Percentiles rank a stretch among this genome's conserved stretches.
Conservation (phyloP, 495 filamentous ascomycete genomes). For the Neurospora sp. region DNA sequence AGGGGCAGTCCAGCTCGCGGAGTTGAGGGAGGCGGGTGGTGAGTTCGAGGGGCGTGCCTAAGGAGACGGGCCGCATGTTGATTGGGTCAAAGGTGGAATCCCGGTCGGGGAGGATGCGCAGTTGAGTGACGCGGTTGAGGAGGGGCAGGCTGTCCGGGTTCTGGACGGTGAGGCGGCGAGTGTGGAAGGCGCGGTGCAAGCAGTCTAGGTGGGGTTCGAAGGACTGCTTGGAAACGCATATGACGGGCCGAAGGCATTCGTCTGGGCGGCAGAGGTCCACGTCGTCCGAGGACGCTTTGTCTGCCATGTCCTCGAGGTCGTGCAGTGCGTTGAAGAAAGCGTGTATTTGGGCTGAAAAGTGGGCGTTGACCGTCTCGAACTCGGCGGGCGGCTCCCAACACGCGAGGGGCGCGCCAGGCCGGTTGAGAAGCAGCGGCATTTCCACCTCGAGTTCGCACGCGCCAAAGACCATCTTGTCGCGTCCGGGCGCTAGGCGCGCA, state of each 20-base stretch:
- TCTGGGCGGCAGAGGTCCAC: neutral
- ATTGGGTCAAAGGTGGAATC: neutral
- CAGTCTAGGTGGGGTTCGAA: constrained; percentile 13
- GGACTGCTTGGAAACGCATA: constrained; percentile 1
- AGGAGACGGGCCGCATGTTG: constrained; percentile 11
- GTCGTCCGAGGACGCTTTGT: neutral
- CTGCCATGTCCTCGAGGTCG: constrained; percentile 10
- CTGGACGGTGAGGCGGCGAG: constrained; percentile 12
- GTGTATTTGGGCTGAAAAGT: constrained; percentile 20
- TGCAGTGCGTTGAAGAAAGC: constrained; percentile 15
- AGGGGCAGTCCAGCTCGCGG: constrained; percentile 13
- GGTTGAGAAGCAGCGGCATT: constrained; percentile 20
- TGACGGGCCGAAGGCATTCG: neutral
- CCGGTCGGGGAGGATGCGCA: constrained; percentile 8
- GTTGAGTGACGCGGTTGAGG: constrained; percentile 8
- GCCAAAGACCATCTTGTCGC: neutral
- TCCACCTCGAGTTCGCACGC: constrained; percentile 1
- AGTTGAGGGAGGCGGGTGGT: constrained; percentile 10
- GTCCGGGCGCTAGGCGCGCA: neutral
- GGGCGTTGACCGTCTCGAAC: constrained; percentile 15
- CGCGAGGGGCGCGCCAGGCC: constrained; percentile 8
- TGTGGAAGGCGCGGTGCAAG: constrained; percentile 15
- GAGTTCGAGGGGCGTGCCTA: constrained; percentile 12
- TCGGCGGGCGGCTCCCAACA: constrained; percentile 15
- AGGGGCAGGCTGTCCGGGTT: constrained; percentile 8